Conservation (phyloP, 1,139 yeast species). For the Debaryomyces sp. region DNA sequence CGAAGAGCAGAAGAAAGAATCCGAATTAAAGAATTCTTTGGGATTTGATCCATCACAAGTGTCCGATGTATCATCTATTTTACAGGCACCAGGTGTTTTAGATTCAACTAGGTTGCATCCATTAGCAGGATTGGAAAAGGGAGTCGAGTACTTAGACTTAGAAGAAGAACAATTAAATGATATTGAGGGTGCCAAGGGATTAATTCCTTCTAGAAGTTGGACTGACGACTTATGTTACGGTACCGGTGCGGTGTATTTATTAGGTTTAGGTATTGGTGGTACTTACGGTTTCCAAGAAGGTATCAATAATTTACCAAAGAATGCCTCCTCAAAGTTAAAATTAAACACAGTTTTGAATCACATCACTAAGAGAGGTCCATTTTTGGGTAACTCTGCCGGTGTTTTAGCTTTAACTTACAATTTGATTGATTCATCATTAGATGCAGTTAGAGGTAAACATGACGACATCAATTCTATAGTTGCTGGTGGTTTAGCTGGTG, state of each 20-base stretch:
- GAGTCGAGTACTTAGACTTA: conserved; percentile 85
- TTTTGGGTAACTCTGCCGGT: conserved; percentile 92
- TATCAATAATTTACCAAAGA: conserved; percentile 68
- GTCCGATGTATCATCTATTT: conserved; percentile 63
- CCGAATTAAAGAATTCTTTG: conserved; percentile 40
- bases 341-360: conserved; percentile 89
- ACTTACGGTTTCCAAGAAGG: conserved; percentile 88
- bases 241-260: conserved; percentile 88
- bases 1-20: conserved; percentile 26
- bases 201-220: conserved; percentile 96
- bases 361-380: conserved; percentile 94
- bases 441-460: conserved; percentile 81
- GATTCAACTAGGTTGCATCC: conserved; percentile 86
- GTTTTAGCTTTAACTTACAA: conserved; percentile 89
- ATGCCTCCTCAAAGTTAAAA: conserved; percentile 75
- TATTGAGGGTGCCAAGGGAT: conserved; percentile 85
- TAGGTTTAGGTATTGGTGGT: conserved; percentile 84
- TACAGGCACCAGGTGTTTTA: conserved; percentile 61
- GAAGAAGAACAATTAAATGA: conserved; percentile 75
- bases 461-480: conserved; percentile 81
- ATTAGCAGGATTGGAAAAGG: conserved; percentile 87
- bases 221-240: conserved; percentile 97
- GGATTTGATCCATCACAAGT: conserved; percentile 74
- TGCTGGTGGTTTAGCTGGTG: conserved; percentile 94
- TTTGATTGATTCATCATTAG: conserved; percentile 77